Base-by-base conservation (phyloP, 2,329 filamentous ascomycete genomes). In the Verticillium isaacii region DNA sequence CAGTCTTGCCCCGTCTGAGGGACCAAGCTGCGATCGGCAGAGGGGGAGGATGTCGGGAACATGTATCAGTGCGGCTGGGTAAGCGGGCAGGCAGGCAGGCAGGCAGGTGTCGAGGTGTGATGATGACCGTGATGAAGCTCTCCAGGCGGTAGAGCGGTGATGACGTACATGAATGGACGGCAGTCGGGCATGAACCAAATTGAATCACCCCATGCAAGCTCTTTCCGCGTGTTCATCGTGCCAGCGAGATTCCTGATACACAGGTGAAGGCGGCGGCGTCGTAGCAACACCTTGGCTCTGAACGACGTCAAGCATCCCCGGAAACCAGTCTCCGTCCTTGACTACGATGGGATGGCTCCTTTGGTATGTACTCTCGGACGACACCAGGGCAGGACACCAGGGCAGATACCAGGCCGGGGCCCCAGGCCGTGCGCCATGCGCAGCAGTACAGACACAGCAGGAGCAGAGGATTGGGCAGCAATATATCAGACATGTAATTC, bases 1-100 rank as follows among this genome's bases (percentile, higher is more conserved):
- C 61, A 75, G 73, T 69, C 66, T 55, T 75, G 73, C 71, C 72
- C 72, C 60, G 67, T 71, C 64, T 74, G 70, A 63, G 58, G 4
- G 12, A 50, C 3, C 34, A 36, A 36, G 34, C 34, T 36, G 14
- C 9, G 34, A 36, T 9, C 14, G 34, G 14, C 19, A 23, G 45
- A 50, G 4, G 3, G 17, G 19, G 45, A 12, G 45, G 45, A 50
- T 50, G 45, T 50, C 9, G 11, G 45, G 45, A 50, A 12, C 14
- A 50, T 50, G 45, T 50, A 50, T 11, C 19, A 23, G 45, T 50
- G 45, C 9, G 45, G 19, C 45, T 29, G 29, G 5, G 29, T 29
- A 29, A 29, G 25, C 25, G 25, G 25, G 25, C 25, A 5, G 25
- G 25, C 5, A 25, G 25, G 29, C 29, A 29, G 29, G 29, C 5